phyloP scores from a whole-genome alignment of 2,329 filamentous ascomycete species.

The Amauroascus niger region DNA sequence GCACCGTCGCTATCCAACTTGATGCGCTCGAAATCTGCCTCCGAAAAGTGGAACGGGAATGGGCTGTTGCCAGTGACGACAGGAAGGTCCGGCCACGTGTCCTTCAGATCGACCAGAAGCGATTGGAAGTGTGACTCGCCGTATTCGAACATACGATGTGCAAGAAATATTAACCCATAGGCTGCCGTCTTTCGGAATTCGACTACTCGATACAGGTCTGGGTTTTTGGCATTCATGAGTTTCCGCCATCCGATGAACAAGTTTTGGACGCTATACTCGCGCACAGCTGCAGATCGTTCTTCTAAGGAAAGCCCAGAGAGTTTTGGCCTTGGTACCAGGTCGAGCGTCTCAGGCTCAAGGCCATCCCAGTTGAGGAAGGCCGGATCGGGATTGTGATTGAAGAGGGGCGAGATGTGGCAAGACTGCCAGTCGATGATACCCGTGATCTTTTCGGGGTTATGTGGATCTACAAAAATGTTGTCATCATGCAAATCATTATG shows the following conservation, averaged over 20 bases:
- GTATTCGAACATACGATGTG: slow-evolving; percentile 26
- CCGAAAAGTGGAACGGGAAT: slow-evolving; percentile 24
- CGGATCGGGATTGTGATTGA: slow-evolving; percentile 24
- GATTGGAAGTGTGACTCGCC: slow-evolving; percentile 26
- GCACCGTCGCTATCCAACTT: slow-evolving; percentile 23
- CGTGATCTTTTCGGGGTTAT: slow-evolving; percentile 21
- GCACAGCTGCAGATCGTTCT: slow-evolving; percentile 21
- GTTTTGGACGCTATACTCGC: slow-evolving; percentile 19
- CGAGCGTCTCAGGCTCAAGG: slow-evolving; percentile 18
- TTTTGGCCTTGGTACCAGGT: slow-evolving; percentile 3
- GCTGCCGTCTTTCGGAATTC: slow-evolving; percentile 15
- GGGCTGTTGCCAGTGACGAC: slow-evolving; percentile 16
- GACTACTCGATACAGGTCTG: slow-evolving; percentile 10
- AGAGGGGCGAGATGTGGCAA: slow-evolving; percentile 24
- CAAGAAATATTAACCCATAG: slow-evolving; percentile 25
- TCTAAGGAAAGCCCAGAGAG: slow-evolving; percentile 22
- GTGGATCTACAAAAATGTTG: slow-evolving; percentile 28
- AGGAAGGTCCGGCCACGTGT: slow-evolving; percentile 22
- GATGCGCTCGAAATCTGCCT: slow-evolving; percentile 21
- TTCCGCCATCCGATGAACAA: slow-evolving; percentile 13
- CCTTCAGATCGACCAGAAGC: slow-evolving; percentile 24
- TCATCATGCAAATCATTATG: slow-evolving; percentile 25
- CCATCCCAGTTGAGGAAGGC: slow-evolving; percentile 24
- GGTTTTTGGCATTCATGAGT: slow-evolving; percentile 15
- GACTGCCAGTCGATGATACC: slow-evolving; percentile 30